These are phyloP conservation scores for Fusarium bactridioides DNA, from an alignment of 2,329 filamentous ascomycete genomes.

Conservation along the genomic window DNA sequence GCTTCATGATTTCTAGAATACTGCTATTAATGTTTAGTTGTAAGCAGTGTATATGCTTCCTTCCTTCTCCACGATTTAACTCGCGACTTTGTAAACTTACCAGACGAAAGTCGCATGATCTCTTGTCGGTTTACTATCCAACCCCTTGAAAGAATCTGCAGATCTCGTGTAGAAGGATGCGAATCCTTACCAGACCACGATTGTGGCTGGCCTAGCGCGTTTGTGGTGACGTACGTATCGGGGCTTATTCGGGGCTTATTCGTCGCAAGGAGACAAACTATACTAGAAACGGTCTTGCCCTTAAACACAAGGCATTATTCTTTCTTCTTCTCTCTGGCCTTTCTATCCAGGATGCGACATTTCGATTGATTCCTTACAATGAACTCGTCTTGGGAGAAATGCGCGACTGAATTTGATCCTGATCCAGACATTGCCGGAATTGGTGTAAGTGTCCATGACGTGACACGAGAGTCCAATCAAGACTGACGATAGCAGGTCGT, in stretches of 20 bases:
- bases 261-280: not conserved
- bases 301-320: not conserved
- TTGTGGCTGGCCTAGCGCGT: not conserved
- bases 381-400: not conserved
- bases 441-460: not conserved
- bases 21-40: fast-evolving
- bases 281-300: not conserved
- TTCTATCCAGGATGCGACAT: no score
- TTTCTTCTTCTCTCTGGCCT: not conserved
- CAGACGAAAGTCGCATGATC: no score
- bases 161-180: not conserved
- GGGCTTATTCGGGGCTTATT: not conserved
- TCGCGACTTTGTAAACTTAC: no score
- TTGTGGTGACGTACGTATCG: not conserved
- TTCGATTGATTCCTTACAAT: not conserved
- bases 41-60: no score
- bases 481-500: not conserved
- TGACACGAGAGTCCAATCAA: fast-evolving
- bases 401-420: not conserved
- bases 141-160: no score
- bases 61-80: no score
- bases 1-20: no score
- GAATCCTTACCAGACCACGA: not conserved
- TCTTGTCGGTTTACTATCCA: no score
- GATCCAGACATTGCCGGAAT: not conserved